Base-by-base conservation (phyloP, 805 yeast species). In the Saturnispora serradocipensis region DNA sequence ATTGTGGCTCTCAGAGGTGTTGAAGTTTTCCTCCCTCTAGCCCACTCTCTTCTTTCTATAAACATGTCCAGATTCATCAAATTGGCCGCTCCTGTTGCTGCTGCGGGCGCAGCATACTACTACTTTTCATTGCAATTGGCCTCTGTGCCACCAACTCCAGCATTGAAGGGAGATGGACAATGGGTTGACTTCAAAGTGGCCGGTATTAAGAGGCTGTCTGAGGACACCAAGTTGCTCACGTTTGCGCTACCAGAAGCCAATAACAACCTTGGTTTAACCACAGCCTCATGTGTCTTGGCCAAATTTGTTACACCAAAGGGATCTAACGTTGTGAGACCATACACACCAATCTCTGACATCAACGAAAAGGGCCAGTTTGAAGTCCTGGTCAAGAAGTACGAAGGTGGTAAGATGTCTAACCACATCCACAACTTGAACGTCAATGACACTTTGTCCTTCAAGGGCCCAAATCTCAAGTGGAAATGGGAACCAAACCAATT, bases 381-480 rank as follows among this genome's bases (percentile, higher is more conserved):
- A 54, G 77, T 93, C 58, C 78, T 90, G 54, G 75, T 93, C 71
- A 93, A 93, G 79, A 79, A 74, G 56, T 93, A 93, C 73, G 85
- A 82, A 48, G 96, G 95, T 61, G 97, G 98, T 62, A 85, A 86
- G 72, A 82, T 89, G 80, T 79, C 91, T 50, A 73, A 73, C 64
- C 93, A 88, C 71, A 69, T 88, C 53, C 79, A 76, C 67, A 69
- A 70, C 54, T 79, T 91, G 66, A 82, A 85, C 69, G 80, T 78
- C 54, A 79, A 84, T 62, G 98, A 93, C 63, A 80, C 89, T 48
- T 76, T 93, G 52, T 72, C 96, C 9, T 86, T 93, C 78, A 91
- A 89, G 75, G 99, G 99, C 48, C 98, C 98, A 58, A 78, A 89
- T 58, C 74, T 77, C 63, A 93, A 93, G 76, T 90, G 93, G 87